Evolutionary conservation across 2,329 filamentous ascomycete species (phyloP).

Genomic region (Lachnellula willkommii): DNA sequence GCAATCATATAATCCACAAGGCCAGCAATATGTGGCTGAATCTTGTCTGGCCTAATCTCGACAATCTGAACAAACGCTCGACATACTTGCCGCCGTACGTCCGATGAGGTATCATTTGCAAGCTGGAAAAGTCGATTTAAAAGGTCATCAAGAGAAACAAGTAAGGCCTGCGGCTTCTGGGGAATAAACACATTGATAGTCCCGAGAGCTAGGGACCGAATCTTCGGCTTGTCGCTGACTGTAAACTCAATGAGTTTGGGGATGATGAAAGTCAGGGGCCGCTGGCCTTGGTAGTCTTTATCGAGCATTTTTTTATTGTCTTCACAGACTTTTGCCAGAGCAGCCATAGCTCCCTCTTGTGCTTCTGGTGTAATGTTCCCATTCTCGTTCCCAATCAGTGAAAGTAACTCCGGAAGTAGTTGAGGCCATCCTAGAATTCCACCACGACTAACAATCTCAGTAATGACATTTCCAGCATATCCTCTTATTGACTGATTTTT

Average conservation of each 20-base stretch:
- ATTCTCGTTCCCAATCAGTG: slow-evolving; percentile 67
- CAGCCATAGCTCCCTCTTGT: slow-evolving; percentile 91
- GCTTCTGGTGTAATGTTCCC: slow-evolving; percentile 64
- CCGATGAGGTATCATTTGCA: slow-evolving; percentile 67
- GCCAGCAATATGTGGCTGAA: slow-evolving; percentile 79
- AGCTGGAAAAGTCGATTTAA: slow-evolving; percentile 78
- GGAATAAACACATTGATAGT: slow-evolving; percentile 91
- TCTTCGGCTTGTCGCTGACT: slow-evolving; percentile 66
- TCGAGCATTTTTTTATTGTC: slow-evolving; percentile 86
- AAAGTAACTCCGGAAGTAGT: slow-evolving; percentile 75
- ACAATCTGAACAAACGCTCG: slow-evolving; percentile 88
- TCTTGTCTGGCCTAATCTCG: slow-evolving; percentile 83
- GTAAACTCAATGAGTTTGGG: slow-evolving; percentile 88
- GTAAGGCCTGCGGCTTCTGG: slow-evolving; percentile 74
- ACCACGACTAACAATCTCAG: slow-evolving; percentile 79
- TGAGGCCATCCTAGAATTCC: slow-evolving; percentile 89
- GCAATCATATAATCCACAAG: slow-evolving; percentile 89
- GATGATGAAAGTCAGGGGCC: slow-evolving; percentile 81
- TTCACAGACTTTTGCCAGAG: slow-evolving; percentile 92
- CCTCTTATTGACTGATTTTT: slow-evolving; percentile 75
- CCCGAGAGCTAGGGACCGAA: slow-evolving; percentile 73
- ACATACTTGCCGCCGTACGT: slow-evolving; percentile 89
- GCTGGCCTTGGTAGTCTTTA: slow-evolving; percentile 80
- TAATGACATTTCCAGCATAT: slow-evolving; percentile 89
- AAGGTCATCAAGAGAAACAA: slow-evolving; percentile 74